Percentiles rank a stretch among this genome's conserved stretches.
These are phyloP conservation scores for Cryptosporidium bovis DNA, from an alignment of 169 alveolate genomes.

Conservation along the genomic window DNA sequence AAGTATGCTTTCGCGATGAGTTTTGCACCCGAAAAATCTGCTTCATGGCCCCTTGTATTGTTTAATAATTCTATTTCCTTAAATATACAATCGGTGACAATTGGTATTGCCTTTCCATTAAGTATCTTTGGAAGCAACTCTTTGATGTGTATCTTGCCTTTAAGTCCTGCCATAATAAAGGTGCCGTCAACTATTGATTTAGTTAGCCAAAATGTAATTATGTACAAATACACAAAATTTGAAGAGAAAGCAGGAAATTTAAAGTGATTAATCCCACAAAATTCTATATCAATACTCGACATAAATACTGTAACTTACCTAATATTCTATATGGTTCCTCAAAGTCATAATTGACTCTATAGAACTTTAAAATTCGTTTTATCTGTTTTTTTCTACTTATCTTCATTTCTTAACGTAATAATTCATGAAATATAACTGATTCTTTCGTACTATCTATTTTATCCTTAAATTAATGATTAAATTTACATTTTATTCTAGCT, in stretches of 20 bases:
- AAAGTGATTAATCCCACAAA: not conserved
- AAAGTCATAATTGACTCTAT: slow-evolving; percentile 55
- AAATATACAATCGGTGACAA: slow-evolving; percentile 68
- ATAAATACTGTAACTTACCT: slow-evolving; percentile 18
- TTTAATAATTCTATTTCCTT: slow-evolving; percentile 49
- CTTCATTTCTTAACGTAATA: slow-evolving; percentile 21
- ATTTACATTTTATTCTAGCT: too few species aligned
- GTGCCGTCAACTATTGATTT: slow-evolving; percentile 69
- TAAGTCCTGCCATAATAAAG: slow-evolving; percentile 69
- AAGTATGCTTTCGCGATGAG: slow-evolving; percentile 56
- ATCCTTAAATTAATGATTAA: too few species aligned
- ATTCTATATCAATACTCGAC: not conserved
- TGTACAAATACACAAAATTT: not conserved
- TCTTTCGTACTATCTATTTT: too few species aligned
- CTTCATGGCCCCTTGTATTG: not conserved
- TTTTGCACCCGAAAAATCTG: slow-evolving; percentile 71
- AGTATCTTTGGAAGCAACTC: slow-evolving; percentile 73
- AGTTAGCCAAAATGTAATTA: not conserved
- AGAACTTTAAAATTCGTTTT: slow-evolving; percentile 62
- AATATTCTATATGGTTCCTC: slow-evolving; percentile 76
- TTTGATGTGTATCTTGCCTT: slow-evolving; percentile 69
- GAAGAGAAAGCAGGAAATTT: not conserved
- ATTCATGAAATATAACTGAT: too few species aligned
- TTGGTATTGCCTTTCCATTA: slow-evolving; percentile 69
- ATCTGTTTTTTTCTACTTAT: slow-evolving; percentile 60